Conservation (phyloP, 164 flowering plant genomes). For the Platanus orientalis region DNA sequence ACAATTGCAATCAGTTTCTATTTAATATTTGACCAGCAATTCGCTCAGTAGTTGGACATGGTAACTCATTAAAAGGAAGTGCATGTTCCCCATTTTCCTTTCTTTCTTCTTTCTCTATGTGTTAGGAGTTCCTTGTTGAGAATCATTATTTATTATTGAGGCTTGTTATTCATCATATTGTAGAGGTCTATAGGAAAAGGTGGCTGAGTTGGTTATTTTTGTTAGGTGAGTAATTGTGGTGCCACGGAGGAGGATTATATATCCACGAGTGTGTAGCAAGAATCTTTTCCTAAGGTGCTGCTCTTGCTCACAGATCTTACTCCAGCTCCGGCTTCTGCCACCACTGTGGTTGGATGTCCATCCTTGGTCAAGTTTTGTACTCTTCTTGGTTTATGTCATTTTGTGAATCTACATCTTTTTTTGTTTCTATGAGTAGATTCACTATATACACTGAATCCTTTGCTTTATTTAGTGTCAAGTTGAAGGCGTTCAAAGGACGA, state of each 20-base stretch:
- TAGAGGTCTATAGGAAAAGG: neutral
- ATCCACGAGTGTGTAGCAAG: neutral
- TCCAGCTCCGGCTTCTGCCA: neutral
- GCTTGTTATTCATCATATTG: neutral
- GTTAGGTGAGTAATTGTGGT: constrained; percentile 6
- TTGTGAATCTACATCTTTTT: neutral
- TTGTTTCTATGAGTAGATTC: neutral
- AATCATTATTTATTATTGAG: neutral
- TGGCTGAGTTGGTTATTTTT: constrained; percentile 4
- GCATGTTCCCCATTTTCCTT: neutral
- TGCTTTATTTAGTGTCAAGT: too few relatives aligned
- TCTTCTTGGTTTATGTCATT: neutral
- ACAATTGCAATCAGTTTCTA: too few relatives aligned
- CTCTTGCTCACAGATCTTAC: neutral
- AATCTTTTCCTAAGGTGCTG: neutral
- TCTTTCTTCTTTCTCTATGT: neutral
- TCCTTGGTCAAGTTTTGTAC: neutral
- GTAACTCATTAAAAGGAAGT: neutral
- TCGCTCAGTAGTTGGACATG: neutral
- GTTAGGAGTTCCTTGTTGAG: neutral
- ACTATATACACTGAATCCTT: neutral
- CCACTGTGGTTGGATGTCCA: neutral
- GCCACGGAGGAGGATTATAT: neutral
- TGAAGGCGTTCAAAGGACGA: too few relatives aligned
- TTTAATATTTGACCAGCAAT: neutral